Conservation (phyloP, 2,329 filamentous ascomycete genomes). For the Epichloe hybrida region DNA sequence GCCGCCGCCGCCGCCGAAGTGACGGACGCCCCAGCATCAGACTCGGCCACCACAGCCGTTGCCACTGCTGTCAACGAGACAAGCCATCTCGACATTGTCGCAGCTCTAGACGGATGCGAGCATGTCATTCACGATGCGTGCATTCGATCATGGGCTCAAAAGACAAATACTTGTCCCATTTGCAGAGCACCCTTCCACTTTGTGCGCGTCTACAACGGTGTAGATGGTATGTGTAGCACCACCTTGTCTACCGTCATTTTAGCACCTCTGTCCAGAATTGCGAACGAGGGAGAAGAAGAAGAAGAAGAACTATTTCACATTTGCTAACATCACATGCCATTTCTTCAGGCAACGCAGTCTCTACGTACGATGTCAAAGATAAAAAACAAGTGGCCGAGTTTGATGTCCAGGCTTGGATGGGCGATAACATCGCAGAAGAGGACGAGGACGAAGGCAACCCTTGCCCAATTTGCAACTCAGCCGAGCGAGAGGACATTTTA, state of each 20-base stretch:
- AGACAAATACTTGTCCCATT: slow-evolving; percentile 95
- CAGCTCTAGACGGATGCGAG: slow-evolving; percentile 60
- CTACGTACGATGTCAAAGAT: slow-evolving; percentile 56
- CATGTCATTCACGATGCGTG: slow-evolving; percentile 90
- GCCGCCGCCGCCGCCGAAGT: neutral
- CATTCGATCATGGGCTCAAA: slow-evolving; percentile 85
- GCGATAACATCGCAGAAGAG: slow-evolving; percentile 54
- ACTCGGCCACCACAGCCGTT: slow-evolving; percentile 6
- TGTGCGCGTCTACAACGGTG: slow-evolving; percentile 67
- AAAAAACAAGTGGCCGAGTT: slow-evolving; percentile 85
- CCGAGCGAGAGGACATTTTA: slow-evolving; percentile 71
- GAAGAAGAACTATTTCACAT: neutral
- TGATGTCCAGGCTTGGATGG: slow-evolving; percentile 59
- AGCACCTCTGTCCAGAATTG: neutral
- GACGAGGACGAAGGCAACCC: slow-evolving; percentile 55
- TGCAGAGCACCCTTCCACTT: slow-evolving; percentile 85
- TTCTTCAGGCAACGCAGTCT: slow-evolving; percentile 37
- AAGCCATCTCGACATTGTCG: slow-evolving; percentile 33
- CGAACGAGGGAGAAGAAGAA: neutral
- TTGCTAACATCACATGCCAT: neutral
- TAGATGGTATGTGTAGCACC: slow-evolving; percentile 53
- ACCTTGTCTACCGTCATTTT: no score
- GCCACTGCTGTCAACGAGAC: slow-evolving; percentile 11
- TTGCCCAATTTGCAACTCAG: slow-evolving; percentile 72
- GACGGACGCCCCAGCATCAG: slow-evolving; percentile 6